phyloP scores from a whole-genome alignment of 2,329 filamentous ascomycete genomes.

The Nigrospora oryzae region DNA sequence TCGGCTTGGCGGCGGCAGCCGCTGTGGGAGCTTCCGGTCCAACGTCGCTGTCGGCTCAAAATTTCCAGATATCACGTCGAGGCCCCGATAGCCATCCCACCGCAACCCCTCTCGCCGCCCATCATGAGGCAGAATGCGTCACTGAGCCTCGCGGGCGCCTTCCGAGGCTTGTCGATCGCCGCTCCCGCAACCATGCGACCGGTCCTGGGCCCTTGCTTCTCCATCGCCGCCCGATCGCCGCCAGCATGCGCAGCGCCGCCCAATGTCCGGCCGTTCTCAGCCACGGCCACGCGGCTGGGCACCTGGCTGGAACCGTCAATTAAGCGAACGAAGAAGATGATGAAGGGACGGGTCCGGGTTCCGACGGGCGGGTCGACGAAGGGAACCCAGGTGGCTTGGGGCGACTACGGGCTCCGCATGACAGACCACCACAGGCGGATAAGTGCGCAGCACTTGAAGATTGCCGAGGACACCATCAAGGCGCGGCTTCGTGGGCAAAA shows the following conservation, averaged over 20 bases:
- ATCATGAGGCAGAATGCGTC: slow-evolving; percentile 38
- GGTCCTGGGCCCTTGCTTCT: slow-evolving; percentile 15
- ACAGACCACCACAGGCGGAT: slow-evolving; percentile 88
- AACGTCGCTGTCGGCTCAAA: slow-evolving; percentile 6
- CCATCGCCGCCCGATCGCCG: slow-evolving; percentile 4
- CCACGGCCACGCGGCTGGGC: slow-evolving; percentile 48
- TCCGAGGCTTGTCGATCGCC: slow-evolving; percentile 40
- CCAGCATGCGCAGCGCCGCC: slow-evolving; percentile 16
- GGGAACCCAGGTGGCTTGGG: slow-evolving; percentile 93
- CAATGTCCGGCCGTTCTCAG: slow-evolving; percentile 62
- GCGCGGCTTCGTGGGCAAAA: slow-evolving; percentile 80
- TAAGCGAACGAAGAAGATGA: slow-evolving; percentile 75
- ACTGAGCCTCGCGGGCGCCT: slow-evolving; percentile 39
- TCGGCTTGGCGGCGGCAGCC: neutral
- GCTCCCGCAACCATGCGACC: slow-evolving; percentile 29
- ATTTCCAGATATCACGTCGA: neutral
- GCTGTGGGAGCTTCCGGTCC: neutral
- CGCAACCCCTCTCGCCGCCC: slow-evolving; percentile 9
- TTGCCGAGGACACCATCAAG: slow-evolving; percentile 91
- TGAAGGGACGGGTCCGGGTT: slow-evolving; percentile 82
- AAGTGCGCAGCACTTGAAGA: slow-evolving; percentile 76
- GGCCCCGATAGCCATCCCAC: neutral
- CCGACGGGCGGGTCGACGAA: slow-evolving; percentile 84
- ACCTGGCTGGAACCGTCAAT: slow-evolving; percentile 79
- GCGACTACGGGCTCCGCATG: slow-evolving; percentile 92